Conservation (phyloP, 305 asterid genomes). For the Ajuga reptans region DNA sequence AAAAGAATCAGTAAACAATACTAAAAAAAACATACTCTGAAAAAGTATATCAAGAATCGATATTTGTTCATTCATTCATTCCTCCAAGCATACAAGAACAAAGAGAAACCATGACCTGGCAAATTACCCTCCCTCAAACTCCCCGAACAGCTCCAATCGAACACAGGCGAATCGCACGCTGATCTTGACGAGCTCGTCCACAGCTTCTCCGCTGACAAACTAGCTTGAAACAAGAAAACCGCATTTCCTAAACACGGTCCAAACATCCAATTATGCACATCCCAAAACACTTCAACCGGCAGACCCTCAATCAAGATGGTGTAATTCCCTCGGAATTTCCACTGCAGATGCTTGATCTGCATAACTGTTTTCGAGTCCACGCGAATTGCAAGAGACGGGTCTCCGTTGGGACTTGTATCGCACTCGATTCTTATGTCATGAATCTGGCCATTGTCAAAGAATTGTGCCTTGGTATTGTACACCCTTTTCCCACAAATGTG, state of each 20-base stretch:
- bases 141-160: conserved; percentile 43
- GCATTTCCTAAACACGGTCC: conserved; percentile 53
- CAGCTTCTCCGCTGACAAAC: conserved; percentile 51
- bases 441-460: conserved; percentile 50
- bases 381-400: conserved; percentile 52
- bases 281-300: conserved; percentile 83
- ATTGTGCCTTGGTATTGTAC: conserved; percentile 56
- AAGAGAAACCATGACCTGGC: conserved; percentile 59
- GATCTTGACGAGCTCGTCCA: conserved; percentile 33
- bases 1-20: conserved; percentile 13
- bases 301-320: conserved; percentile 65
- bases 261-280: conserved; percentile 80
- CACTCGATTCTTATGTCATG: conserved; percentile 76
- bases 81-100: conserved; percentile 78
- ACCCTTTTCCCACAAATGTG: conserved; percentile 67
- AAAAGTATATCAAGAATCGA: conserved; percentile 18
- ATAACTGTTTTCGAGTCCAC: conserved; percentile 57
- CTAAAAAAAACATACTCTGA: conserved; percentile 15
- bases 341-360: conserved; percentile 60
- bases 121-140: conserved; percentile 41
- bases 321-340: conserved; percentile 79
- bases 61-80: conserved; percentile 33
- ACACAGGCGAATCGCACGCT: conserved; percentile 27
- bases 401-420: conserved; percentile 33
- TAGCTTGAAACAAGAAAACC: conserved; percentile 64